Conservation (phyloP, 352 stramenopile genomes). For the Pythium grandisporangium region DNA sequence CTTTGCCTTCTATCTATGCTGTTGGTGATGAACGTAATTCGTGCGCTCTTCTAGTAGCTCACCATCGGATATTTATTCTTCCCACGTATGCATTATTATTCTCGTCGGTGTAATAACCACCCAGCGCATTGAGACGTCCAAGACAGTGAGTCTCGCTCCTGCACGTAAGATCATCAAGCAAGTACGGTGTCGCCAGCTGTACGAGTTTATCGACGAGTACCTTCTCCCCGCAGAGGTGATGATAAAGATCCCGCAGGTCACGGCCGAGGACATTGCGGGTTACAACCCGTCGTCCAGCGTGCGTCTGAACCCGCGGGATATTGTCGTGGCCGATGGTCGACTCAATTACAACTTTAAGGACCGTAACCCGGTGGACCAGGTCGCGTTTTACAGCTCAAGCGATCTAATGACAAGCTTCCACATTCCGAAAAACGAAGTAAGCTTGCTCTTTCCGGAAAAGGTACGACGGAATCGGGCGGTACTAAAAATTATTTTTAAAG, state of each 20-base stretch:
- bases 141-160: constrained; percentile 28
- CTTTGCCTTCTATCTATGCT: neutral
- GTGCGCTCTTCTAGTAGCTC: neutral
- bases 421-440: constrained; percentile 76
- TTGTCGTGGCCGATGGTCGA: constrained; percentile 68
- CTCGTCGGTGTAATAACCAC: too few species aligned
- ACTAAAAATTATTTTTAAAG: too few species aligned
- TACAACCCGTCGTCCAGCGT: constrained; percentile 29
- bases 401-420: constrained; percentile 56
- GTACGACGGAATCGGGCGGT: too few species aligned
- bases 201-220: constrained; percentile 83
- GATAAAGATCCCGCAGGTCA: constrained; percentile 36
- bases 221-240: constrained; percentile 50
- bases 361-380: constrained; percentile 76
- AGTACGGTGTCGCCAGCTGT: constrained; percentile 64
- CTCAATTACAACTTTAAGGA: constrained; percentile 84
- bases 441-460: constrained; percentile 75
- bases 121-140: constrained; percentile 75
- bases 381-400: constrained; percentile 75
- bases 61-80: neutral
- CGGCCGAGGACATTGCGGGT: constrained; percentile 46
- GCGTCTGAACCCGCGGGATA: constrained; percentile 50
- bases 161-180: constrained; percentile 64
- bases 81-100: neutral
- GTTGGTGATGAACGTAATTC: neutral